Evolutionary conservation across 768 basidiomycete species (phyloP), one percentile per base, ranked within the genome.

Genomic region (Leccinum variicolor): DNA sequence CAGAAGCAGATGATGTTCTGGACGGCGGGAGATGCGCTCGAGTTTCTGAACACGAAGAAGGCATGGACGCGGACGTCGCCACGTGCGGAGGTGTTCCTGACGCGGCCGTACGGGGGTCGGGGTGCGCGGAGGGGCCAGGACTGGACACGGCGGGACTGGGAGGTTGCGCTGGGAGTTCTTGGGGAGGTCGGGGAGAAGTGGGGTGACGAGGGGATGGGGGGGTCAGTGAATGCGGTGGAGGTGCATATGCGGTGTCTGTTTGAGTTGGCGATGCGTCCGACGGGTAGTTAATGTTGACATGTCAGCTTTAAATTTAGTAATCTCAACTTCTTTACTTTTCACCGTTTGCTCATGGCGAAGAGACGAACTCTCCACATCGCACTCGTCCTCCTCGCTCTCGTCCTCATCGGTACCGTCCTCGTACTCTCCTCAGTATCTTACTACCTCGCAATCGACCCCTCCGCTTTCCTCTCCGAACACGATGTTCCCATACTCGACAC

Each of bases 381-480:
- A 19, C 77, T 87, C 52, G 69, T 77, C 64, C 60, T 87, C 58
- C 79, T 96, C 65, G 86, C 84, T 56, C 81, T 93, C 64, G 74
- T 95, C 76, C 86, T 98, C 56, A 65, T 90, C 21, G 94, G 94
- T 48, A 98, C 95, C 19, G 84, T 97, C 73, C 65, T 91, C 73
- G 94, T 98, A 57, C 86, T 98, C 70, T 91, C 91, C 9, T 94
- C 92, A 23, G 83, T 98, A 50, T 89, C 94, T 19, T 92, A 89
- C 73, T 95, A 94, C 69, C 88, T 96, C 59, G 80, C 85, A 60
- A 93, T 98, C 67, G 84, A 87, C 71, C 73, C 83, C 51, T 74
- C 77, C 36, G 93, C 92, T 26, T 94, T 92, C 73, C 77, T 98
- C 68, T 78, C 86, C 5, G 90, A 95, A 70, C 71, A 76, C 13